A percentile compares a stretch with the other conserved stretches of the same genome.
phyloP scores from a whole-genome alignment of 2,329 filamentous ascomycete genomes.

The Bipolaris bicolor region DNA sequence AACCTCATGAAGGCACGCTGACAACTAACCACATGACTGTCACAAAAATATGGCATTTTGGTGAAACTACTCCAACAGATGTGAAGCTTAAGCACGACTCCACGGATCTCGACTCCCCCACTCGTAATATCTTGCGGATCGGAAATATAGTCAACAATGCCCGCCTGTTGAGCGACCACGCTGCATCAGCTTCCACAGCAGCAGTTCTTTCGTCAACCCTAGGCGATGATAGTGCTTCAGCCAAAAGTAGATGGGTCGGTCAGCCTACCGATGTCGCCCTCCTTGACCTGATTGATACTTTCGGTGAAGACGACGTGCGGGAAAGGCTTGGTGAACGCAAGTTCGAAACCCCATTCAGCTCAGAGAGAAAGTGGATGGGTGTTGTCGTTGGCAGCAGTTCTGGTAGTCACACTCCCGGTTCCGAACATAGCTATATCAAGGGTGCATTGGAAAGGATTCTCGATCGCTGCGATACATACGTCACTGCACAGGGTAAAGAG shows the following conservation, averaged over 20 bases:
- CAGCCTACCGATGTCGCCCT: slow-evolving; percentile 98
- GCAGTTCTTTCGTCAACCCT: slow-evolving; percentile 87
- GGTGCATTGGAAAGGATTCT: slow-evolving; percentile 89
- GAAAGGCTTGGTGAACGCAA: slow-evolving; percentile 82
- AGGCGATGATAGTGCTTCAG: slow-evolving; percentile 64
- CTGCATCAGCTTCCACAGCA: slow-evolving; percentile 73
- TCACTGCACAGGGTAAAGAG: slow-evolving; percentile 84
- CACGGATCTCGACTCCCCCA: slow-evolving; percentile 70
- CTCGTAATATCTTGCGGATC: slow-evolving; percentile 81
- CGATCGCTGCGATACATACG: slow-evolving; percentile 85
- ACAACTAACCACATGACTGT: slow-evolving; percentile 99
- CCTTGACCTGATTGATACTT: slow-evolving; percentile 87
- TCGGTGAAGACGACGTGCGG: slow-evolving; percentile 89
- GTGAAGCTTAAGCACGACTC: slow-evolving; percentile 61
- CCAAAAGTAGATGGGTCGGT: slow-evolving; percentile 90
- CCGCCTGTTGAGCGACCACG: slow-evolving; percentile 74
- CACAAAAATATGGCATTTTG: slow-evolving; percentile 95
- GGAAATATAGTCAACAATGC: slow-evolving; percentile 98
- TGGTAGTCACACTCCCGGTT: slow-evolving; percentile 61
- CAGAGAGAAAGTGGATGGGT: slow-evolving; percentile 99
- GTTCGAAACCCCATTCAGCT: slow-evolving; percentile 92
- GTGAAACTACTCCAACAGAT: slow-evolving; percentile 64
- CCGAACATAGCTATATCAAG: slow-evolving; percentile 92
- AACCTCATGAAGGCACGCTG: slow-evolving; percentile 68
- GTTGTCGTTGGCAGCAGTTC: slow-evolving; percentile 70